phyloP scores from a whole-genome alignment of 2,329 filamentous ascomycete species.

The Cytospora piceae region DNA sequence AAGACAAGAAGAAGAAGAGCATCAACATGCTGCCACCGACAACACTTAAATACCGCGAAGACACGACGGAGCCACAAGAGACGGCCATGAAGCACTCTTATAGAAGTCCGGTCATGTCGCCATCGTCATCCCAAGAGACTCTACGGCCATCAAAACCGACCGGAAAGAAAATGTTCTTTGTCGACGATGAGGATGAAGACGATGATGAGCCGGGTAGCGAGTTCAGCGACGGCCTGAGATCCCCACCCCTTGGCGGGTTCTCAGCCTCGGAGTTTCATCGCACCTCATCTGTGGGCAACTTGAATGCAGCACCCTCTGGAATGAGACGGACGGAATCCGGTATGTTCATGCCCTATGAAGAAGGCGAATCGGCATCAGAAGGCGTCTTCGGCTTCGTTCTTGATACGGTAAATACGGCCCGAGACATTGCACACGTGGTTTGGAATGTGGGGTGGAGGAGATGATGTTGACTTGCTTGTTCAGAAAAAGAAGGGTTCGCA shows the following conservation, averaged over 20 bases:
- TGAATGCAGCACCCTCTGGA: constrained; percentile 58
- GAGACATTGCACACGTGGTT: constrained; percentile 72
- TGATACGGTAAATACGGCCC: constrained; percentile 76
- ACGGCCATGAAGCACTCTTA: constrained; percentile 66
- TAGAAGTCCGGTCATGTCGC: constrained; percentile 61
- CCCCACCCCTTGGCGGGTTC: constrained; percentile 29
- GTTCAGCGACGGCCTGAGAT: constrained; percentile 31
- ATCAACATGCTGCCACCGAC: constrained; percentile 89
- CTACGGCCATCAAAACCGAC: constrained; percentile 71
- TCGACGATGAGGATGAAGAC: constrained; percentile 61
- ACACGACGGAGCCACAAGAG: constrained; percentile 69
- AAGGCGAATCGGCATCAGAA: constrained; percentile 66
- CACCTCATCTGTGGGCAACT: constrained; percentile 52
- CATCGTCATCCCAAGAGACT: constrained; percentile 83
- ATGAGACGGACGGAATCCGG: constrained; percentile 81
- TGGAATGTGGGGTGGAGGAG: constrained; percentile 72
- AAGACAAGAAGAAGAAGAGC: constrained; percentile 69
- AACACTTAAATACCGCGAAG: constrained; percentile 80
- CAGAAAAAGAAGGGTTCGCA: constrained; percentile 36
- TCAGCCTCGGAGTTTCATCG: constrained; percentile 46
- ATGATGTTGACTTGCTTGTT: constrained; percentile 42
- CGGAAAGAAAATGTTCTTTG: constrained; percentile 66
- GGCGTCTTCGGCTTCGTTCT: constrained; percentile 79
- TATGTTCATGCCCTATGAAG: constrained; percentile 89
- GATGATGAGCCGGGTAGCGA: constrained; percentile 35